Base-by-base conservation (phyloP, 176 grass and related monocot genomes). In the Secale cereale region DNA sequence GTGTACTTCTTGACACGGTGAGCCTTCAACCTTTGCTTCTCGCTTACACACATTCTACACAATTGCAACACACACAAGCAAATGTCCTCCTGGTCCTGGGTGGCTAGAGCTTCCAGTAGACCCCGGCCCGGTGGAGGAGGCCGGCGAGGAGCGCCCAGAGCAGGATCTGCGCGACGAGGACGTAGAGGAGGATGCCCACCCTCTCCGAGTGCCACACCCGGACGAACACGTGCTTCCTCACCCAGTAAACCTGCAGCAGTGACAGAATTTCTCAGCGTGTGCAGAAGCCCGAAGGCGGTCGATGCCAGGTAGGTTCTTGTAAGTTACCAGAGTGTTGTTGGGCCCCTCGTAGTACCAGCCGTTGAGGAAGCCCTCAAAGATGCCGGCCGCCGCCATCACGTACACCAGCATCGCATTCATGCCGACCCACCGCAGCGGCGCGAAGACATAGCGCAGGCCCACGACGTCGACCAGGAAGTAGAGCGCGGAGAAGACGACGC, bases 391-490 rank as follows among this genome's bases (percentile, higher is more conserved):
- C 0, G 93, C 95, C 95, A 98, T 98, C 60, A 98, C 93, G 86
- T 94, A 98, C 36, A 98, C 93, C 3, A 98, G 91, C 95, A 98
- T 98, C 3, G 95, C 95, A 46, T 98, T 98, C 95, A 89, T 95
- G 69, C 95, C 95, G 74, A 93, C 92, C 95, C 95, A 98, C 16
- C 86, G 85, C 68, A 95, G 61, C 10, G 85, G 95, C 2, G 70
- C 83, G 14, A 98, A 98, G 1, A 46, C 9, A 71, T 78, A 88
- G 29, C 27, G 17, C 19, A 92, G 39, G 26, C 85, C 63, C 54
- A 98, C 16, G 56, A 98, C 81, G 62, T 95, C 95, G 6, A 95
- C 95, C 95, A 98, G 22, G 74, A 93, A 90, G 86, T 98, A 98
- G 40, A 98, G 46, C 30, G 81, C 9, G 45, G 73, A 95, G 80